Evolutionary conservation across 352 stramenopile species (phyloP), one percentile per base, ranked within the genome.

Genomic region (Pseudoperonospora humuli): DNA sequence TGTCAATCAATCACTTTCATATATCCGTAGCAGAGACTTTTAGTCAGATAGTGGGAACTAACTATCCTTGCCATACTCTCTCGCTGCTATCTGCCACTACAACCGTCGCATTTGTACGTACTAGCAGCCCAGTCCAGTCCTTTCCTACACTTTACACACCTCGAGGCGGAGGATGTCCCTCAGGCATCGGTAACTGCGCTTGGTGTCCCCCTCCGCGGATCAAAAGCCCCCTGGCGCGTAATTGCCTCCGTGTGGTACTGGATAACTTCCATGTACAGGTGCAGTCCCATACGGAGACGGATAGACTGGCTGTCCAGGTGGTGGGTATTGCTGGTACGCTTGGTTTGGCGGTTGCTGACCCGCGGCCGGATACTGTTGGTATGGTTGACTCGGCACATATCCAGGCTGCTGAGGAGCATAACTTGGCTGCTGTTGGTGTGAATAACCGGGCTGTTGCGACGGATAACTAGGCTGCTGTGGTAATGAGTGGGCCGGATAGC

Each of bases 111-210:
- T n/a, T n/a, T n/a, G n/a, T n/a, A n/a, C n/a, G n/a, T n/a, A n/a
- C n/a, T n/a, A n/a, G n/a, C n/a, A n/a, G n/a, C 26, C 26, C 7
- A 31, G 2, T 31, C 8, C 15, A 29, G 15, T 38, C 13, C 15
- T 32, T 28, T 21, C n/a, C 10, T 39, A 51, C 34, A 28, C 24
- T 50, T 50, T 49, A 61, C 38, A 43, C 41, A 7, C 54, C 54
- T 23, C 56, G 39, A 29, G 61, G 61, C 14, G 66, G 38, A 45
- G 64, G 47, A 39, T 69, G 69, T 24, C 54, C 57, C 35, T 45
- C 38, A 6, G 50, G 40, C 39, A 34, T 36, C 3, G 56, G 56
- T 21, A 57, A 61, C 47, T 57, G 46, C 21, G 38, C 39, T 21
- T 61, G 46, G 21, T 52, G 23, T 15, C 27, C 38, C 2, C 49